Percentiles rank a stretch among this genome's conserved stretches.
Evolutionary conservation across 768 basidiomycete genomes (phyloP).

Genomic region (Mycena sanguinolenta): DNA sequence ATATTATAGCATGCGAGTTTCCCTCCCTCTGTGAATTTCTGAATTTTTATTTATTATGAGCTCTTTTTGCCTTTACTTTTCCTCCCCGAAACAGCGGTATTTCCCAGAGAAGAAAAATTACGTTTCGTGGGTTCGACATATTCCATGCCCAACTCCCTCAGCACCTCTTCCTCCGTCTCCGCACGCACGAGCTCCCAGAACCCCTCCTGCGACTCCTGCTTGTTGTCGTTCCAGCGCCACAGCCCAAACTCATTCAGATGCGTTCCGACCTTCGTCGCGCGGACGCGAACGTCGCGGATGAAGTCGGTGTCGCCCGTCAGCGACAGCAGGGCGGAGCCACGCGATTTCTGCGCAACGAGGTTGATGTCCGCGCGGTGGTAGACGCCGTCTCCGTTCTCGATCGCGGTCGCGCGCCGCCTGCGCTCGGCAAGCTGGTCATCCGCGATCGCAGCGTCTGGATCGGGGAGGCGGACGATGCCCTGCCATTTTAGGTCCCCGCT

Average conservation of each 20-base stretch:
- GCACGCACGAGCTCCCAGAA: conserved; percentile 63
- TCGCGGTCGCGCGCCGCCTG: conserved; percentile 44
- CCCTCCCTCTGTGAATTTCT: too few species aligned
- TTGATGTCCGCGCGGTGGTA: conserved; percentile 56
- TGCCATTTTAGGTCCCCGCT: conserved; percentile 57
- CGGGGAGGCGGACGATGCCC: conserved; percentile 66
- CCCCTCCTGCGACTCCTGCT: conserved; percentile 40
- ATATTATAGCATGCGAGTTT: too few species aligned
- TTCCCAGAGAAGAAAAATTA: conserved; percentile 47
- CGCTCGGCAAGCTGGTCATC: conserved; percentile 39
- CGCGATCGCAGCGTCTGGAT: conserved; percentile 30
- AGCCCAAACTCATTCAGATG: conserved; percentile 73
- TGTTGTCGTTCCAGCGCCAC: conserved; percentile 65
- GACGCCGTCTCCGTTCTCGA: conserved; percentile 48
- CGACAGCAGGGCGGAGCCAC: conserved; percentile 65
- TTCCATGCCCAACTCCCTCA: conserved; percentile 58
- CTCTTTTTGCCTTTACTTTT: conserved; percentile 11
- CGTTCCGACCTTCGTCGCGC: conserved; percentile 61
- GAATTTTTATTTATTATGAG: not conserved
- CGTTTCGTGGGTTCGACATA: conserved; percentile 55
- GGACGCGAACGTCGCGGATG: conserved; percentile 52
- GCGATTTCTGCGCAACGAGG: conserved; percentile 61
- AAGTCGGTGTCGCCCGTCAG: conserved; percentile 72
- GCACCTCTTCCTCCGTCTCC: conserved; percentile 59
- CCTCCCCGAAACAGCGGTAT: not conserved